A percentile compares a stretch with the other conserved stretches of the same genome.
phyloP scores from a whole-genome alignment of 2,329 filamentous ascomycete genomes.

The Epichloe glyceriae region DNA sequence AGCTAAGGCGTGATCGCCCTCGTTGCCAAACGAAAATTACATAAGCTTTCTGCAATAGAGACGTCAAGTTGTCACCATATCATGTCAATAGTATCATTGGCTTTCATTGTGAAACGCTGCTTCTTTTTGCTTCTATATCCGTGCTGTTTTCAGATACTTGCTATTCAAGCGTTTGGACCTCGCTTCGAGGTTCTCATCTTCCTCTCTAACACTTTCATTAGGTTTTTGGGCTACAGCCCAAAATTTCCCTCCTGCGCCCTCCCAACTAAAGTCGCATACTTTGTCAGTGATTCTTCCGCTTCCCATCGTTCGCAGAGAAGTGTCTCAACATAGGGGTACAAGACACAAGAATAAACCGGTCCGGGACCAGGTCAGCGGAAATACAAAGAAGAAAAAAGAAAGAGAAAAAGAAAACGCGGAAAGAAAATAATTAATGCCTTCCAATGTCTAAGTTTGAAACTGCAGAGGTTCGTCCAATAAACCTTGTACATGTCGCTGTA shows the following conservation, averaged over 20 bases:
- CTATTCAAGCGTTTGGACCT: slow-evolving; percentile 14
- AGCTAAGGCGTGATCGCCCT: no score
- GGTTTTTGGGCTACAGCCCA: neutral
- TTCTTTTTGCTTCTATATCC: slow-evolving; percentile 10
- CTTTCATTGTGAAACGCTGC: slow-evolving; percentile 3
- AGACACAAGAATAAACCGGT: neutral
- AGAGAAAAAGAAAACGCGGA: slow-evolving; percentile 1
- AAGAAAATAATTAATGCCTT: slow-evolving; percentile 3
- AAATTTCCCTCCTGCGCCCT: slow-evolving; percentile 1
- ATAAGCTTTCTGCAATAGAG: no score
- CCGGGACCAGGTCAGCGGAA: neutral
- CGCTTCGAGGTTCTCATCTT: slow-evolving; percentile 6
- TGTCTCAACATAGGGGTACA: neutral
- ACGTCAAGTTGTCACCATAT: neutral
- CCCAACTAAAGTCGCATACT: neutral
- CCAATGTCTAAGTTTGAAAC: slow-evolving; percentile 4
- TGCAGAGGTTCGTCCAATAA: slow-evolving; percentile 1
- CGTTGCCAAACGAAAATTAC: no score
- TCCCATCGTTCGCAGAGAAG: neutral
- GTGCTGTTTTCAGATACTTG: slow-evolving; percentile 13
- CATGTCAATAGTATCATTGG: neutral
- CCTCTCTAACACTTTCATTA: slow-evolving; percentile 4
- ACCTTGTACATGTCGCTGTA: slow-evolving; percentile 3
- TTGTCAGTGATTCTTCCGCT: neutral
- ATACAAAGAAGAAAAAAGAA: slow-evolving; percentile 1